Evolutionary conservation across 1,284 basidiomycete species (phyloP).

Genomic region (Flammula alnicola): DNA sequence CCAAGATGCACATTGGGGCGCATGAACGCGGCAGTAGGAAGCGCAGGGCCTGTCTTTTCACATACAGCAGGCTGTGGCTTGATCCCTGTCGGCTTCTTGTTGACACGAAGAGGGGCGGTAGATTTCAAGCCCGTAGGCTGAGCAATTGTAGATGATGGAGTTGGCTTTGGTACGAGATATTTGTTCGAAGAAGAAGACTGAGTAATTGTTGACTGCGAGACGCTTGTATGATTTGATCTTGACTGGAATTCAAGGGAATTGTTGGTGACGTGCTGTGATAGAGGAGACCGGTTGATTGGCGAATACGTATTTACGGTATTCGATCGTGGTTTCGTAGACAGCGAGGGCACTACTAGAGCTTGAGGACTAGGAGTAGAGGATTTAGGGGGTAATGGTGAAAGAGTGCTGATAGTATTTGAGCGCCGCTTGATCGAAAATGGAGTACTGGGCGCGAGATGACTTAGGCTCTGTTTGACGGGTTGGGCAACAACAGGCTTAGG

Average conservation of each 20-base stretch:
- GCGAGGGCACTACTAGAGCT: neutral
- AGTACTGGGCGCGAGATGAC: neutral
- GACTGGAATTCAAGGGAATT: conserved; percentile 6
- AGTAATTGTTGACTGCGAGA: neutral
- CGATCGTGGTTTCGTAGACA: conserved; percentile 18
- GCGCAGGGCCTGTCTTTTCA: neutral
- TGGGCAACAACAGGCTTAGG: neutral
- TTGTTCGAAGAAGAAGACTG: neutral
- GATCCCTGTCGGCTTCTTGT: conserved; percentile 5
- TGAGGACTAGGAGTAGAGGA: neutral
- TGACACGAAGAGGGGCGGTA: conserved; percentile 10
- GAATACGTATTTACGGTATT: conserved; percentile 24
- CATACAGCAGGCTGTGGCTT: neutral
- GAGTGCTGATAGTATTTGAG: conserved; percentile 18
- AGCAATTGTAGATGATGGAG: neutral
- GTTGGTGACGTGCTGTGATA: conserved; percentile 22
- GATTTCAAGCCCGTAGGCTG: conserved; percentile 1
- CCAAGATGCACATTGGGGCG: conserved; percentile 7
- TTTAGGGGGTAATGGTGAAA: neutral
- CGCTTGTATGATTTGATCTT: neutral
- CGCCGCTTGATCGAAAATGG: conserved; percentile 15
- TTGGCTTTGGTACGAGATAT: neutral
- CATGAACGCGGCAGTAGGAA: conserved; percentile 24
- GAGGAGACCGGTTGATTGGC: conserved; percentile 21
- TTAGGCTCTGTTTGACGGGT: neutral